Evolutionary conservation across 768 basidiomycete species (phyloP).

Genomic region (Trametes cinnabarina): DNA sequence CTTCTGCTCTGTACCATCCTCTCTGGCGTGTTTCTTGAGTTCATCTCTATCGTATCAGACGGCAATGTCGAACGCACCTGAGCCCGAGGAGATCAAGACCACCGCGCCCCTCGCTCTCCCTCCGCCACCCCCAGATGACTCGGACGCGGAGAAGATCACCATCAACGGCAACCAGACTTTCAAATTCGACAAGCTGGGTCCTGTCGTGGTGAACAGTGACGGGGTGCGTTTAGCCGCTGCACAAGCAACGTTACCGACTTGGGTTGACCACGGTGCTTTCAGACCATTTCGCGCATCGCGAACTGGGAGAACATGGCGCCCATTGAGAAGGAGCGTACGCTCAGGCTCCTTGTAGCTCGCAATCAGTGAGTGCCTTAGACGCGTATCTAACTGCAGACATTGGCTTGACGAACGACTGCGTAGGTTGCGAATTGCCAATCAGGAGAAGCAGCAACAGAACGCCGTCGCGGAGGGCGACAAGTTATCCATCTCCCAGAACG

Average conservation of each 20-base stretch:
- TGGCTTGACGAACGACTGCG: neutral
- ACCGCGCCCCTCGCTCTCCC: constrained; percentile 10
- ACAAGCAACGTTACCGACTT: no score
- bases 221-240: constrained; percentile 43
- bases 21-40: neutral
- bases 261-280: neutral
- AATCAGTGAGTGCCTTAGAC: constrained; percentile 36
- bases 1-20: neutral
- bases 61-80: neutral
- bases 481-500: constrained; percentile 30
- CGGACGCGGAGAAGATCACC: constrained; percentile 9
- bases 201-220: constrained; percentile 67
- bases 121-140: neutral
- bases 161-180: constrained; percentile 31
- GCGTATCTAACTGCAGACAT: neutral
- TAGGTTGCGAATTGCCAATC: constrained; percentile 20
- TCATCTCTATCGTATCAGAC: neutral
- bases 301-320: constrained; percentile 63
- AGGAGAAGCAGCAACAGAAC: constrained; percentile 10
- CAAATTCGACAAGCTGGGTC: constrained; percentile 59
- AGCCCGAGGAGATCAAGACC: neutral
- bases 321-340: constrained; percentile 53
- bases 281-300: constrained; percentile 65
- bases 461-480: neutral
- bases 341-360: constrained; percentile 51